Conservation (phyloP, 2,329 filamentous ascomycete genomes). For the Ophiostoma quercus region DNA sequence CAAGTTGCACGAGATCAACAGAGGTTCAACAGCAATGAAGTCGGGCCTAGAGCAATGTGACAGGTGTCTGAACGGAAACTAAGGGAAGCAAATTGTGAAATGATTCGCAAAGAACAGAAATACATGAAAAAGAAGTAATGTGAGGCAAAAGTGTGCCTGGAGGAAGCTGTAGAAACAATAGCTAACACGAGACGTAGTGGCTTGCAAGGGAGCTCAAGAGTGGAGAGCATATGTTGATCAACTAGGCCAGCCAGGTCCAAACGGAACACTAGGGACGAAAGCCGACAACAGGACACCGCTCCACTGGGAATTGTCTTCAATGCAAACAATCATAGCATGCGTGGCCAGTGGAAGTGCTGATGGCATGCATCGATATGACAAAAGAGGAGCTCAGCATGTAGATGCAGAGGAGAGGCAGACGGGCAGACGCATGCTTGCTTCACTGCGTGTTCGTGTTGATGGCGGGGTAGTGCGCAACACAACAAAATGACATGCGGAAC, state of each 20-base stretch:
- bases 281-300: not conserved
- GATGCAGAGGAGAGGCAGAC: not conserved
- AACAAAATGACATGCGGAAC: too few species aligned
- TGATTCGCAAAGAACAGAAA: not conserved
- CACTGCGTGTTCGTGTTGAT: not conserved
- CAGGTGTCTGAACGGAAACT: not conserved
- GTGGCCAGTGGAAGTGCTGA: not conserved
- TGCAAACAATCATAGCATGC: not conserved
- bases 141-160: not conserved
- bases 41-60: not conserved
- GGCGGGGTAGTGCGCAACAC: slow-evolving; percentile 6
- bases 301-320: not conserved
- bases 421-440: not conserved
- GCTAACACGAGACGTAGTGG: slow-evolving; percentile 3
- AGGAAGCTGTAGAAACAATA: not conserved
- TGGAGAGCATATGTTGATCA: slow-evolving; percentile 13
- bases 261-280: slow-evolving; percentile 10
- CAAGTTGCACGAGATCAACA: not conserved
- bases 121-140: not conserved
- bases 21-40: slow-evolving; percentile 5
- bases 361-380: not conserved
- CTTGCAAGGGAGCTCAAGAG: slow-evolving; percentile 9
- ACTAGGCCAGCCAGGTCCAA: slow-evolving; percentile 11
- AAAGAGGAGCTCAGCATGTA: not conserved
- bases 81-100: not conserved